phyloP scores from a whole-genome alignment of 768 basidiomycete genomes.

The Dioszegia hungarica region DNA sequence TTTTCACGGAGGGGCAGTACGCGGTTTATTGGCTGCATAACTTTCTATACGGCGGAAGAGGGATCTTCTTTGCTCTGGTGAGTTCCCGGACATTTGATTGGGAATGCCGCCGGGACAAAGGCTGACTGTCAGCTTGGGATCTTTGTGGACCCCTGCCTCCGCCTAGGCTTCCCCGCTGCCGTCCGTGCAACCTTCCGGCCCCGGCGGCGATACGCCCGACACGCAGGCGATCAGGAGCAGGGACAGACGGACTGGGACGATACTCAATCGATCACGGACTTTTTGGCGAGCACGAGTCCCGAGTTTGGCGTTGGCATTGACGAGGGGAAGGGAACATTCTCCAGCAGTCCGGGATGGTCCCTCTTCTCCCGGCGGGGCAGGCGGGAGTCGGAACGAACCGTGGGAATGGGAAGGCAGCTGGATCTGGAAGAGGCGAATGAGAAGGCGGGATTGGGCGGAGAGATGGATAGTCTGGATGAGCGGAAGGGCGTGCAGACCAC shows the following conservation, averaged over 20 bases:
- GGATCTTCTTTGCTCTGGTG: constrained; percentile 3
- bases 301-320: background rate
- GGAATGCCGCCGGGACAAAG: background rate
- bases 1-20: constrained; percentile 3
- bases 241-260: background rate
- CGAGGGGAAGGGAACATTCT: no score
- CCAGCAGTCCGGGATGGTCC: no score
- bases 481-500: no score
- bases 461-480: no score
- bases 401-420: no score
- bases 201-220: background rate
- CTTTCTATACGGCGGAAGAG: constrained; percentile 12
- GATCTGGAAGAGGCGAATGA: no score
- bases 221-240: background rate
- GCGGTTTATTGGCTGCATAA: constrained; percentile 6
- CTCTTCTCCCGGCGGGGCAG: no score
- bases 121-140: constrained; percentile 14
- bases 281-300: background rate
- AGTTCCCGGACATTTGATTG: no score
- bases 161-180: background rate
- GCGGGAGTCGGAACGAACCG: no score
- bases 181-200: background rate
- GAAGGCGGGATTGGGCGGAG: no score
- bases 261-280: background rate
- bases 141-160: constrained; percentile 27